A percentile compares a stretch with the other conserved stretches of the same genome.
Conservation (phyloP, 1,284 basidiomycete species). For the Sphaerobolus stellatus region DNA sequence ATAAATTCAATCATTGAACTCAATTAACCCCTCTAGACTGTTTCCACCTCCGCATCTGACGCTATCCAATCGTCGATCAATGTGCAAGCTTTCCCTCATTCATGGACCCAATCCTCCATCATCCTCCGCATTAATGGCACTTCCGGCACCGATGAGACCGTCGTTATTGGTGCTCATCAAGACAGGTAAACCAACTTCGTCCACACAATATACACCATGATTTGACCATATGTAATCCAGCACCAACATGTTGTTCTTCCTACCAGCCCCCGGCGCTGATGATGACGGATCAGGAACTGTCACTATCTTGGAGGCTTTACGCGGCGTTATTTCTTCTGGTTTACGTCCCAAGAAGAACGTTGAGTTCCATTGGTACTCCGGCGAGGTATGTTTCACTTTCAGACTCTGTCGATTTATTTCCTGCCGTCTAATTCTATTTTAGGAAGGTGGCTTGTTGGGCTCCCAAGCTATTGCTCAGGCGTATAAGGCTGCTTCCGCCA, state of each 20-base stretch:
- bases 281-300: constrained; percentile 93
- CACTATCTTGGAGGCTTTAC: constrained; percentile 88
- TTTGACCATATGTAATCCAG: constrained; percentile 35
- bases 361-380: constrained; percentile 86
- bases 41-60: constrained; percentile 56
- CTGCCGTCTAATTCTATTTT: constrained; percentile 9
- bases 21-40: constrained; percentile 60
- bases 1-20: constrained; percentile 13
- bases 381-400: constrained; percentile 2
- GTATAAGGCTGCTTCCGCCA: constrained; percentile 63
- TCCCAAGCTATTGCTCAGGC: constrained; percentile 86
- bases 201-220: not conserved
- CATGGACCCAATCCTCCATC: constrained; percentile 92
- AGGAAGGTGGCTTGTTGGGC: constrained; percentile 94
- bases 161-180: constrained; percentile 85
- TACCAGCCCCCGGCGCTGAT: constrained; percentile 83
- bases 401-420: constrained; percentile 10
- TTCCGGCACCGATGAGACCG: constrained; percentile 55
- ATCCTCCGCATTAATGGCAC: constrained; percentile 73
- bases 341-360: constrained; percentile 78
- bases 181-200: constrained; percentile 46
- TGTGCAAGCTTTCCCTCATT: constrained; percentile 79
- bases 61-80: constrained; percentile 58
- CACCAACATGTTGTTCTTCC: constrained; percentile 82
- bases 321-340: constrained; percentile 74